phyloP scores from a whole-genome alignment of 768 basidiomycete species.

The Psilocybe azurescens region DNA sequence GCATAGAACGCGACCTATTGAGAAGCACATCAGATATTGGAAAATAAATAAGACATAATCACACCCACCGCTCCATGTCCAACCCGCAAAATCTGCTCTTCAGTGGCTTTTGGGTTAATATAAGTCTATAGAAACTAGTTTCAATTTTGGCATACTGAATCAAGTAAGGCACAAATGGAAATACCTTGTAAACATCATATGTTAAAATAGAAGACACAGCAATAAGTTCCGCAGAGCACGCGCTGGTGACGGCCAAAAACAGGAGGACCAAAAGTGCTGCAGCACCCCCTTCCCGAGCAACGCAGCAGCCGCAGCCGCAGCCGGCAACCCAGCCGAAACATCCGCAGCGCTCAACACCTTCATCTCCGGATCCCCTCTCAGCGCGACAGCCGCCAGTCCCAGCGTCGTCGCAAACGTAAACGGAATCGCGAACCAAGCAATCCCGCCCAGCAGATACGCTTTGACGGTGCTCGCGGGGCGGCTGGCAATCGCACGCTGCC shows the following conservation, averaged over 20 bases:
- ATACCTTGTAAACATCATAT: conserved; percentile 83
- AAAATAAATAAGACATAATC: background rate
- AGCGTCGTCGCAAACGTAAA: conserved; percentile 88
- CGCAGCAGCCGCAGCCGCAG: conserved; percentile 83
- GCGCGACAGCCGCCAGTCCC: conserved; percentile 86
- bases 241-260: conserved; percentile 84
- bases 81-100: conserved; percentile 69
- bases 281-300: conserved; percentile 83
- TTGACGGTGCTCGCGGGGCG: conserved; percentile 86
- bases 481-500: conserved; percentile 91
- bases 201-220: conserved; percentile 86
- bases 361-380: conserved; percentile 65
- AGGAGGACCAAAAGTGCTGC: conserved; percentile 79
- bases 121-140: conserved; percentile 43
- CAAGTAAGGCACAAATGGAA: background rate
- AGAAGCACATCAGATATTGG: background rate
- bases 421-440: conserved; percentile 93
- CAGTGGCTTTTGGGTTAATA: conserved; percentile 82
- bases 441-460: conserved; percentile 87
- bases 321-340: conserved; percentile 88
- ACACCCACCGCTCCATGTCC: conserved; percentile 66
- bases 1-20: conserved; percentile 70
- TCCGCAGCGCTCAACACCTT: conserved; percentile 55
- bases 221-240: conserved; percentile 86
- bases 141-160: background rate